phyloP scores from a whole-genome alignment of 441 rosid genomes.

The Gossypium davidsonii region DNA sequence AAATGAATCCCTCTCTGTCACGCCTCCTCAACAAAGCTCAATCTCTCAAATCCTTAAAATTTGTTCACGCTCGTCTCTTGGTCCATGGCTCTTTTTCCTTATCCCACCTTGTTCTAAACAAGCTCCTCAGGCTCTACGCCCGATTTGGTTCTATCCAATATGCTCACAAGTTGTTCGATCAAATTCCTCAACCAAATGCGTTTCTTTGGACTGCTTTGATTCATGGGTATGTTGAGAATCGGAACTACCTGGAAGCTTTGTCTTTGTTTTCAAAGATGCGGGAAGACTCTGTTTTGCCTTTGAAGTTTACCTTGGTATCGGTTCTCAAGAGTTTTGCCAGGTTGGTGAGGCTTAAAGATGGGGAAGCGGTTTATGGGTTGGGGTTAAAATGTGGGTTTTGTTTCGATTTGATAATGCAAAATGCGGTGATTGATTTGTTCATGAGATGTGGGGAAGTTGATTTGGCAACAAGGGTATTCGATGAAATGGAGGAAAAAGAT shows the following conservation, averaged over 20 bases:
- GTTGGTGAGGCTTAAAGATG: slow-evolving; percentile 22
- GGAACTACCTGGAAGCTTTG: slow-evolving; percentile 15
- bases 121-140: slow-evolving; percentile 11
- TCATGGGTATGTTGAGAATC: slow-evolving; percentile 23
- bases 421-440: slow-evolving; percentile 27
- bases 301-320: slow-evolving; percentile 33
- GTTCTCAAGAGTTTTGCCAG: slow-evolving; percentile 26
- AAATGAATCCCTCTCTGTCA: slow-evolving; percentile 20
- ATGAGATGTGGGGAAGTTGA: slow-evolving; percentile 36
- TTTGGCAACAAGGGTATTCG: slow-evolving; percentile 32
- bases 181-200: slow-evolving; percentile 30
- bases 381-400: slow-evolving; percentile 28
- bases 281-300: slow-evolving; percentile 11
- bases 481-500: slow-evolving; percentile 37
- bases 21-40: slow-evolving; percentile 18
- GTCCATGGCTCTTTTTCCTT: slow-evolving; percentile 15
- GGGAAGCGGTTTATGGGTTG: slow-evolving; percentile 24
- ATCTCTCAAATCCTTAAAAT: slow-evolving; percentile 21
- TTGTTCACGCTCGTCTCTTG: slow-evolving; percentile 24
- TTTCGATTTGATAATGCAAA: slow-evolving; percentile 27
- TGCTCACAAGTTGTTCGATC: slow-evolving; percentile 50
- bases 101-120: slow-evolving; percentile 31
- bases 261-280: slow-evolving; percentile 21
- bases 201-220: slow-evolving; percentile 33
- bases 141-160: slow-evolving; percentile 27